Percentiles rank a stretch among this genome's conserved stretches.
These are phyloP conservation scores for Termitomyces sp. DNA, from an alignment of 1,284 basidiomycete genomes.

Conservation along the genomic window DNA sequence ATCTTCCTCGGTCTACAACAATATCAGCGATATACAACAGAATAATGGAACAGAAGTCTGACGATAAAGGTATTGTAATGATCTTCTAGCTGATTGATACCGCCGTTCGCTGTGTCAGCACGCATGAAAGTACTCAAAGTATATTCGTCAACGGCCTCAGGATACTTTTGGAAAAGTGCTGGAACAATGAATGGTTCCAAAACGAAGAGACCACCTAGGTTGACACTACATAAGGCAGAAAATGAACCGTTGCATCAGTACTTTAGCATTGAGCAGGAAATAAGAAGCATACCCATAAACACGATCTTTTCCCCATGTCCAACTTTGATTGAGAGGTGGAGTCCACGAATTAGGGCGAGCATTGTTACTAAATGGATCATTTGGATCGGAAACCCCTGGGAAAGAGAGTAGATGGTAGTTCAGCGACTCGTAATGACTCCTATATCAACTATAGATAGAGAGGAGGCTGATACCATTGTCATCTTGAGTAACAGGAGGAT, in stretches of 20 bases:
- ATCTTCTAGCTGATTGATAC: constrained; percentile 59
- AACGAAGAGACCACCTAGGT: constrained; percentile 70
- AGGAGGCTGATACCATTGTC: neutral
- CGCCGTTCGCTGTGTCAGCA: constrained; percentile 56
- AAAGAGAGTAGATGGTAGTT: constrained; percentile 1
- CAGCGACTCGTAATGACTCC: constrained; percentile 9
- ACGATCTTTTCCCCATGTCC: constrained; percentile 64
- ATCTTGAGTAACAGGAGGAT: neutral
- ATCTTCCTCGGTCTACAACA: constrained; percentile 75
- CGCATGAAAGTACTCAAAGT: constrained; percentile 61
- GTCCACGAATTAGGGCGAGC: constrained; percentile 71
- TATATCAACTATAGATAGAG: neutral
- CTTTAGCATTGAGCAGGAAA: constrained; percentile 9
- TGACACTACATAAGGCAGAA: constrained; percentile 40
- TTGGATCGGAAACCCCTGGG: constrained; percentile 54
- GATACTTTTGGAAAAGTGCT: constrained; percentile 69
- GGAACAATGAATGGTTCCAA: constrained; percentile 83
- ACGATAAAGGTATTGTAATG: constrained; percentile 85
- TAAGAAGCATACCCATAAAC: constrained; percentile 47
- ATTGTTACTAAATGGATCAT: constrained; percentile 68
- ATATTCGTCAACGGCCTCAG: constrained; percentile 71
- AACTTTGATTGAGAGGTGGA: constrained; percentile 65
- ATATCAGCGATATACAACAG: constrained; percentile 5
- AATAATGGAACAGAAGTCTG: constrained; percentile 20
- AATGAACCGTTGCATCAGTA: neutral